These are phyloP conservation scores for Melampsora abietis-canadensis DNA, from an alignment of 1,284 basidiomycete species.

Conservation along the genomic window DNA sequence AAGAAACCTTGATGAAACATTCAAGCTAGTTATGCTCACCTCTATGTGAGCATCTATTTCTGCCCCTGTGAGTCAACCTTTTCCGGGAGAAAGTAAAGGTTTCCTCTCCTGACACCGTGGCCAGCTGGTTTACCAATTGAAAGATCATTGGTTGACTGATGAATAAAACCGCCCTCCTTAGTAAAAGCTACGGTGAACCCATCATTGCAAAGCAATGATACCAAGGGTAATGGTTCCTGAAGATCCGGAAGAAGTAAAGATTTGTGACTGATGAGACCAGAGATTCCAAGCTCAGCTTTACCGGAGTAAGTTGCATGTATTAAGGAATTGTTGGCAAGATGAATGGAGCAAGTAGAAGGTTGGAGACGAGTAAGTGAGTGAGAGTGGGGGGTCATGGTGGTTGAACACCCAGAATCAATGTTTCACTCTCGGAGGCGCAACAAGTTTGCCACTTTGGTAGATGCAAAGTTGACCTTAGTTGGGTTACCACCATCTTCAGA, in stretches of 20 bases:
- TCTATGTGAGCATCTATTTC: too few species aligned
- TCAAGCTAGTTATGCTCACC: too few species aligned
- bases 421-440: background rate
- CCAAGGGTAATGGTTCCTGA: too few species aligned
- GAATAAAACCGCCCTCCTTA: background rate
- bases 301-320: conserved; percentile 13
- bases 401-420: conserved; percentile 12
- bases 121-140: background rate
- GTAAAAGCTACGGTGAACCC: background rate
- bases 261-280: background rate
- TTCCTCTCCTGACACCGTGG: background rate
- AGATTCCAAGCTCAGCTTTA: background rate
- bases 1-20: too few species aligned
- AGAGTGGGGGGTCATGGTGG: background rate
- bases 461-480: too few species aligned
- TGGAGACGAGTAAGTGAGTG: background rate
- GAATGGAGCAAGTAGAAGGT: background rate
- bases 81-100: conserved; percentile 6
- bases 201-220: background rate
- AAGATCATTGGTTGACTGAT: background rate
- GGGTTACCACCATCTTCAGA: too few species aligned
- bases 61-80: too few species aligned
- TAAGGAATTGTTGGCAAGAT: background rate
- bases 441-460: too few species aligned
- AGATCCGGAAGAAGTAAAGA: conserved; percentile 9